A percentile compares a stretch with the other conserved stretches of the same genome.
Conservation (phyloP, 371 early-diverging fungal species). For the Lichtheimia ramosa region DNA sequence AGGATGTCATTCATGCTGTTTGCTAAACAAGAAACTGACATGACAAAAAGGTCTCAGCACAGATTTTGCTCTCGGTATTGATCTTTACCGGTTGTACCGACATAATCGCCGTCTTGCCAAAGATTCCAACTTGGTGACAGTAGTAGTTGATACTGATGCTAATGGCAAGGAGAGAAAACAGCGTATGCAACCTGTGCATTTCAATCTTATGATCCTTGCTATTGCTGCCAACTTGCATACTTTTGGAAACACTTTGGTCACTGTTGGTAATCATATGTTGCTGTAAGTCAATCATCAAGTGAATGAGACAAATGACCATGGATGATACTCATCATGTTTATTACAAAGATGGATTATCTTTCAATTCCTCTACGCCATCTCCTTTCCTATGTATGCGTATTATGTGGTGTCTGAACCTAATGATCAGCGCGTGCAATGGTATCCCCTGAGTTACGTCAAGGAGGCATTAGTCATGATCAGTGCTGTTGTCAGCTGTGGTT, state of each 20-base stretch:
- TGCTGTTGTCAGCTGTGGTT: background rate
- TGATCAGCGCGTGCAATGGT: slow-evolving; percentile 19
- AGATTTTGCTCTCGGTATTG: slow-evolving; percentile 39
- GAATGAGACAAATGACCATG: no score
- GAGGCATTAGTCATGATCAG: slow-evolving; percentile 5
- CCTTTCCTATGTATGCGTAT: slow-evolving; percentile 32
- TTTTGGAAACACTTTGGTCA: slow-evolving; percentile 27
- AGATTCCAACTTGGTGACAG: slow-evolving; percentile 10
- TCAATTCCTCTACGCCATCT: slow-evolving; percentile 25
- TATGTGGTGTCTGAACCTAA: slow-evolving; percentile 22
- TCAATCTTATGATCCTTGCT: slow-evolving; percentile 15
- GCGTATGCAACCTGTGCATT: slow-evolving; percentile 13
- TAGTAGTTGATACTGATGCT: background rate
- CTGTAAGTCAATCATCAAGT: slow-evolving; percentile 10
- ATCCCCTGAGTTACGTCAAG: slow-evolving; percentile 14
- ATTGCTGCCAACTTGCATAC: slow-evolving; percentile 24
- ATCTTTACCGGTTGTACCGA: slow-evolving; percentile 37
- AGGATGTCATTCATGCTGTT: no score
- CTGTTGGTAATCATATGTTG: slow-evolving; percentile 15
- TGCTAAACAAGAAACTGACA: no score
- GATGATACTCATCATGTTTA: background rate
- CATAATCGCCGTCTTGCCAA: slow-evolving; percentile 14
- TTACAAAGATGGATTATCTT: slow-evolving; percentile 29
- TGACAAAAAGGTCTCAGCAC: slow-evolving; percentile 34
- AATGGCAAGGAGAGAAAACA: background rate